These are phyloP conservation scores for Colletotrichum simmondsii DNA, from an alignment of 2,329 filamentous ascomycete genomes.

Conservation along the genomic window DNA sequence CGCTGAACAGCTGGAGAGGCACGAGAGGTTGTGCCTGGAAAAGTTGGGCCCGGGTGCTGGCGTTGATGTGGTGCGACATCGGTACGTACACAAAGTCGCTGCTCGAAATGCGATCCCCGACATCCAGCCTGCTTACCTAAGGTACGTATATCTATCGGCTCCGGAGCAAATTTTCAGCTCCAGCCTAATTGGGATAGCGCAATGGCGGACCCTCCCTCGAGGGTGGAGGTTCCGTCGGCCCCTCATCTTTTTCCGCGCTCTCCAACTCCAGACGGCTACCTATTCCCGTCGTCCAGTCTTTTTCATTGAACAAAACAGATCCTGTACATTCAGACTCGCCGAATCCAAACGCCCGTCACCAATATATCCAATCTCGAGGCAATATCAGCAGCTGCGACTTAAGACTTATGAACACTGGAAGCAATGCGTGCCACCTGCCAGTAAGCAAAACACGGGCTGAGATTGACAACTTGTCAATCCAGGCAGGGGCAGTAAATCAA, in stretches of 20 bases:
- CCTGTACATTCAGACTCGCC: background rate
- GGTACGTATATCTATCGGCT: background rate
- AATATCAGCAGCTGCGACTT: background rate
- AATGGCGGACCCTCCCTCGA: background rate
- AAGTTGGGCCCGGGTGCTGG: background rate
- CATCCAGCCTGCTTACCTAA: background rate
- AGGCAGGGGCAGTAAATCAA: background rate
- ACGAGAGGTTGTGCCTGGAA: background rate
- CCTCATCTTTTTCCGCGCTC: background rate
- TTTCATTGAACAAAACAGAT: background rate
- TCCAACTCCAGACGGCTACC: background rate
- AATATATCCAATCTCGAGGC: background rate
- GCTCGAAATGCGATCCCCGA: background rate
- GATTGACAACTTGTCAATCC: too few relatives aligned
- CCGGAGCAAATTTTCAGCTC: constrained; percentile 12
- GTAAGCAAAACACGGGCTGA: background rate
- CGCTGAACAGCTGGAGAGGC: background rate
- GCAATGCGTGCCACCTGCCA: background rate
- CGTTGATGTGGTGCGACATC: constrained; percentile 8
- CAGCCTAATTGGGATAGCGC: background rate
- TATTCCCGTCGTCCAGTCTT: background rate
- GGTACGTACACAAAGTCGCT: background rate
- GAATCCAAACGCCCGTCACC: background rate
- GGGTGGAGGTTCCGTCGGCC: background rate
- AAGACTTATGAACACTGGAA: background rate